These are phyloP conservation scores for Pythium chondricola DNA, from an alignment of 352 stramenopile species.

Conservation along the genomic window DNA sequence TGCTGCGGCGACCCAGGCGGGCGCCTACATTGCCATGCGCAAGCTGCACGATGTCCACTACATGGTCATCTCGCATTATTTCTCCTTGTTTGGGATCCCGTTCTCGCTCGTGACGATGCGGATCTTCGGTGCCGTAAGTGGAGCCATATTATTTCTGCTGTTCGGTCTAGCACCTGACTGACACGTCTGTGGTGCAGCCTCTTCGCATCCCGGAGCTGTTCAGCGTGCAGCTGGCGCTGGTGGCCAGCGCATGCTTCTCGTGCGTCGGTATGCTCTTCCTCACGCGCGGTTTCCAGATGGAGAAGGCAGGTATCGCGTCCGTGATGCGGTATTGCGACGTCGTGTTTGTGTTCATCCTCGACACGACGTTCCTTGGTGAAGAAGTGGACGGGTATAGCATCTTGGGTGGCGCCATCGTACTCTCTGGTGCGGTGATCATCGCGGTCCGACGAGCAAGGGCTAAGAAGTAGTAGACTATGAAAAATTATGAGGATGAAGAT, in stretches of 20 bases:
- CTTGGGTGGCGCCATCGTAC: slow-evolving; percentile 45
- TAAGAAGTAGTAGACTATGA: slow-evolving; percentile 17
- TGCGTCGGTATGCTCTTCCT: slow-evolving; percentile 50
- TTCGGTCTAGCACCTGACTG: slow-evolving; percentile 10
- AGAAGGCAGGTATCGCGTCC: slow-evolving; percentile 50
- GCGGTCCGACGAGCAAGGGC: slow-evolving; percentile 28
- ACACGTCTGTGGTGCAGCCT: slow-evolving; percentile 5
- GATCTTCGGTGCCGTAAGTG: slow-evolving; percentile 24
- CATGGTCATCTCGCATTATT: slow-evolving; percentile 38
- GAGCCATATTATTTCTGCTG: not conserved
- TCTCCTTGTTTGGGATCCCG: slow-evolving; percentile 30
- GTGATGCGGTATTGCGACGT: slow-evolving; percentile 73
- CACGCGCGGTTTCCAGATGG: slow-evolving; percentile 50
- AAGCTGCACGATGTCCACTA: slow-evolving; percentile 45
- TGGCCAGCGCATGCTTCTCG: slow-evolving; percentile 37
- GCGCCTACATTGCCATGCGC: slow-evolving; percentile 48
- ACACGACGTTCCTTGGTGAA: slow-evolving; percentile 42
- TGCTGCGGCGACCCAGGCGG: slow-evolving; percentile 38
- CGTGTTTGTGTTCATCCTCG: slow-evolving; percentile 55
- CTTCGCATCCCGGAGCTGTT: slow-evolving; percentile 15
- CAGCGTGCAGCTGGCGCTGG: slow-evolving; percentile 32
- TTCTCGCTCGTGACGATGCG: slow-evolving; percentile 24
- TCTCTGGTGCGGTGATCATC: slow-evolving; percentile 42
- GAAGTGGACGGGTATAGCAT: slow-evolving; percentile 53
- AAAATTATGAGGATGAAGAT: not conserved